A percentile compares a stretch with the other conserved stretches of the same genome.
Conservation (phyloP, 331 rosid genomes). For the Cydonia oblonga region DNA sequence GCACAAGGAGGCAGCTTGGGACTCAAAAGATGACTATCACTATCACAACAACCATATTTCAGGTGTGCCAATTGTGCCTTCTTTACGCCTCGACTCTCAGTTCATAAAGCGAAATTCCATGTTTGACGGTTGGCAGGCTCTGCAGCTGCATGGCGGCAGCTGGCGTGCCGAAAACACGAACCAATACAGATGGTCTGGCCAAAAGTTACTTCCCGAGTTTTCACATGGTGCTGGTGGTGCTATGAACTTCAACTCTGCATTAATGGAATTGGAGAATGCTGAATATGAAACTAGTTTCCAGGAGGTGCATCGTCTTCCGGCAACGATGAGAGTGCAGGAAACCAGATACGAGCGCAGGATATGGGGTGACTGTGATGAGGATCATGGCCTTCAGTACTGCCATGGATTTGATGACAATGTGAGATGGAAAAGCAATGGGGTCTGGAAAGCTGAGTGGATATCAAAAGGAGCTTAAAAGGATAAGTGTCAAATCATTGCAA, state of each 20-base stretch:
- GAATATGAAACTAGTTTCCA: conserved; percentile 8
- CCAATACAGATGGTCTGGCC: neutral
- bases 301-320: conserved; percentile 12
- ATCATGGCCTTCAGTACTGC: conserved; percentile 8
- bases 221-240: neutral
- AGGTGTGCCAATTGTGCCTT: conserved; percentile 8
- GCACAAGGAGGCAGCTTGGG: conserved; percentile 7
- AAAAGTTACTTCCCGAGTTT: neutral
- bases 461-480: neutral
- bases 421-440: neutral
- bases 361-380: conserved; percentile 9
- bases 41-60: conserved; percentile 13
- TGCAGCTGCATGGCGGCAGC: neutral
- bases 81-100: neutral
- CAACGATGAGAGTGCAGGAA: conserved; percentile 21
- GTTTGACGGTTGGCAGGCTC: neutral
- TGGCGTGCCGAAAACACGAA: conserved; percentile 3
- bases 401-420: neutral
- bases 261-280: neutral
- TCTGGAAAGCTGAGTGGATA: conserved; percentile 3
- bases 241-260: neutral
- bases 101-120: neutral
- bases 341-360: conserved; percentile 14
- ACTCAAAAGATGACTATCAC: neutral
- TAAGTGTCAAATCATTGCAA: no score